Evolutionary conservation across 2,329 filamentous ascomycete species (phyloP).

Genomic region (Beauveria brongniartii): DNA sequence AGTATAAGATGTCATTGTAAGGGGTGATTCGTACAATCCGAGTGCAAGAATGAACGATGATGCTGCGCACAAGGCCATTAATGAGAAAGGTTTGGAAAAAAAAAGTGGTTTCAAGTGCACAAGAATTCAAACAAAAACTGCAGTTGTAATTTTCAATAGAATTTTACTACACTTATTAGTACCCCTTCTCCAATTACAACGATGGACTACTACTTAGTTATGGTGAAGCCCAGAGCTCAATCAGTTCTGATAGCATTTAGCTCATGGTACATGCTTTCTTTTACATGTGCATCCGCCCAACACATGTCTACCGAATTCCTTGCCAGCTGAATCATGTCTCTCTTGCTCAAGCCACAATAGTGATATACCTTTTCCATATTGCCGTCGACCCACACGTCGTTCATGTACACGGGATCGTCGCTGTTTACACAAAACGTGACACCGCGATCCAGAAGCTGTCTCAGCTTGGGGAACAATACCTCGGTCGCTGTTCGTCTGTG

Average conservation of each 20-base stretch:
- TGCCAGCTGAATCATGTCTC: slow-evolving; percentile 34
- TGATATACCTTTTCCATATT: slow-evolving; percentile 36
- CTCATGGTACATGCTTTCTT: slow-evolving; percentile 21
- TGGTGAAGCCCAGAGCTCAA: too few species aligned
- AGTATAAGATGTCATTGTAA: too few species aligned
- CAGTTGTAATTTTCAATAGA: too few species aligned
- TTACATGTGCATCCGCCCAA: slow-evolving; percentile 35
- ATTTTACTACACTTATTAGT: too few species aligned
- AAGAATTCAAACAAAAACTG: too few species aligned
- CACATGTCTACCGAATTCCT: slow-evolving; percentile 36
- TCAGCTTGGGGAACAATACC: slow-evolving; percentile 40
- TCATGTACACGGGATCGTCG: slow-evolving; percentile 66
- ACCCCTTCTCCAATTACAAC: too few species aligned
- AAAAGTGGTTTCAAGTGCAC: too few species aligned
- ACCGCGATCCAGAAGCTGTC: slow-evolving; percentile 50
- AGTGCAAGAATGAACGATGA: too few species aligned
- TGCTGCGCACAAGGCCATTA: too few species aligned
- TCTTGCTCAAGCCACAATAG: slow-evolving; percentile 30
- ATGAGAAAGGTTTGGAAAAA: too few species aligned
- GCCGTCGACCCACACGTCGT: slow-evolving; percentile 44
- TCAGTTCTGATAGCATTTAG: slow-evolving; percentile 14
- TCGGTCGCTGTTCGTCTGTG: slow-evolving; percentile 16
- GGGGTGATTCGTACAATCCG: too few species aligned
- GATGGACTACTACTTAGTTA: too few species aligned
- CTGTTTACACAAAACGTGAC: slow-evolving; percentile 63